A percentile compares a stretch with the other conserved stretches of the same genome.
These are phyloP conservation scores for Paecilomyces sp. DNA, from an alignment of 2,329 filamentous ascomycete species.

Conservation along the genomic window DNA sequence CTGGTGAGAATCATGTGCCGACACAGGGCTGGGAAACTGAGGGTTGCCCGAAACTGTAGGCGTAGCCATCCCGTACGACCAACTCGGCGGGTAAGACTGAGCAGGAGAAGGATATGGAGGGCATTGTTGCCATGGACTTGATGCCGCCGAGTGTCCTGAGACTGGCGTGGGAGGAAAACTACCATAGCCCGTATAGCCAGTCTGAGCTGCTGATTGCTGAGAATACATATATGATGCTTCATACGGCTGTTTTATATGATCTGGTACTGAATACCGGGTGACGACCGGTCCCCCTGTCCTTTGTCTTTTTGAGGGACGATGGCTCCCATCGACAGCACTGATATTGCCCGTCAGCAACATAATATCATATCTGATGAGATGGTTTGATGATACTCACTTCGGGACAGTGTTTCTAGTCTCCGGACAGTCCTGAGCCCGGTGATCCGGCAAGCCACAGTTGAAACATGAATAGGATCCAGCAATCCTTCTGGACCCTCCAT, in stretches of 20 bases:
- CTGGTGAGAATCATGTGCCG: constrained; percentile 4
- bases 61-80: constrained; percentile 11
- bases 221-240: constrained; percentile 11
- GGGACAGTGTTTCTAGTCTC: constrained; percentile 22
- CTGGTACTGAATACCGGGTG: constrained; percentile 12
- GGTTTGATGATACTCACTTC: constrained; percentile 17
- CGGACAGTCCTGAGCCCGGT: constrained; percentile 27
- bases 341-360: neutral
- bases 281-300: constrained; percentile 16
- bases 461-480: constrained; percentile 19
- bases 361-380: neutral
- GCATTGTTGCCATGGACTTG: constrained; percentile 14
- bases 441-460: constrained; percentile 25
- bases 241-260: constrained; percentile 11
- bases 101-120: constrained; percentile 8
- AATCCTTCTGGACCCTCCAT: constrained; percentile 3
- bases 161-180: constrained; percentile 13
- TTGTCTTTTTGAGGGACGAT: constrained; percentile 18
- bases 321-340: constrained; percentile 11
- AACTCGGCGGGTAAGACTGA: constrained; percentile 15
- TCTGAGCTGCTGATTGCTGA: constrained; percentile 11
- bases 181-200: constrained; percentile 4
- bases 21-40: constrained; percentile 8
- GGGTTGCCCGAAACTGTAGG: constrained; percentile 11
- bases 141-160: constrained; percentile 8